Conservation (phyloP, 192 early-diverging fungal species). For the Oehlia diaphana region DNA sequence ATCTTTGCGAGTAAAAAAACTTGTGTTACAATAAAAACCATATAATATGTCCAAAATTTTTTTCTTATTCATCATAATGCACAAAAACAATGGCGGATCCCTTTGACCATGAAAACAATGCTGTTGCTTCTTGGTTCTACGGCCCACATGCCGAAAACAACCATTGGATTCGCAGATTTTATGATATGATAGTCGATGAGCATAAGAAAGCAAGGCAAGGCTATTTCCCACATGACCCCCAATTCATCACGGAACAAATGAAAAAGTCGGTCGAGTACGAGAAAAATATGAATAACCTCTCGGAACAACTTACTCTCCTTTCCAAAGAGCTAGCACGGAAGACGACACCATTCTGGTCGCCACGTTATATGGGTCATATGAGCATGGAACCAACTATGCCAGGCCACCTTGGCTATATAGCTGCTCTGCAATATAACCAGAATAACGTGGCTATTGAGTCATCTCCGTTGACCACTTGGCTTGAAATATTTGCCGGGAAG, state of each 20-base stretch:
- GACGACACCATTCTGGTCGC: background rate
- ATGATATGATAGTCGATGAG: background rate
- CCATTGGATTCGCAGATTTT: background rate
- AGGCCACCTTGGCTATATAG: background rate
- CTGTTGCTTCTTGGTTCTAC: background rate
- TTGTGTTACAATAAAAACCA: too few species aligned
- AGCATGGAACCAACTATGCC: background rate
- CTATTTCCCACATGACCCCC: background rate
- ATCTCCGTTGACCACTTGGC: constrained; percentile 10
- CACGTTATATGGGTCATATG: constrained; percentile 6
- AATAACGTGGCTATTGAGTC: background rate
- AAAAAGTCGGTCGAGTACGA: background rate
- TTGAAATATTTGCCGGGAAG: constrained; percentile 6
- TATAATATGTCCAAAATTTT: too few species aligned
- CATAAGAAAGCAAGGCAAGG: background rate
- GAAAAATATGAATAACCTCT: background rate
- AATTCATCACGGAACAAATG: background rate
- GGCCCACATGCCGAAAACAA: background rate
- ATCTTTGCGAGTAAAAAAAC: too few species aligned
- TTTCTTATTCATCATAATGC: too few species aligned
- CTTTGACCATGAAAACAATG: background rate
- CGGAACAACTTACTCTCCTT: background rate
- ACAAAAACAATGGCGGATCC: background rate
- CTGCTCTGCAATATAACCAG: background rate
- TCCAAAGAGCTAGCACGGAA: background rate